Evolutionary conservation across 2,329 filamentous ascomycete genomes (phyloP), one percentile per base, ranked within the genome.

Genomic region (Trichophyton simii): DNA sequence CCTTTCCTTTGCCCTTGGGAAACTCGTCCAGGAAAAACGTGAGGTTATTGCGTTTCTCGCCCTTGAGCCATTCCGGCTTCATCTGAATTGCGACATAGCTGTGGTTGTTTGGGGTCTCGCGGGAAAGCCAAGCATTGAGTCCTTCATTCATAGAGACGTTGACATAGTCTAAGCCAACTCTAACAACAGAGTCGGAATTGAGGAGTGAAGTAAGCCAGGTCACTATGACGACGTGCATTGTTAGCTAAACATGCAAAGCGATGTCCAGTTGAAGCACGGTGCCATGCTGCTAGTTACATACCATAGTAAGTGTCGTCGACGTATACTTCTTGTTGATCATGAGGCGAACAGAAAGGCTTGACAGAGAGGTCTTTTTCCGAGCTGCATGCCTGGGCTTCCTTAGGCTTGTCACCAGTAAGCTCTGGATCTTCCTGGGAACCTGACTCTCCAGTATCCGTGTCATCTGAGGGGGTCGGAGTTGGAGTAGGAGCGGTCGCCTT

Each of bases 1-100:
- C 20, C 28, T 63, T 65, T 1, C 60, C 60, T 1, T 66, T 62
- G 20, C 69, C 66, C 25, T 68, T 63, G 36, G 70, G 67, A 42
- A 69, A 68, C 57, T 71, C 68, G 36, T 75, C 66, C 28, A 76
- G 71, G 58, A 71, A 71, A 31, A 74, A 64, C 6, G 74, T 73
- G 50, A 78, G 66, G 52, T 73, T 73, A 64, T 75, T 76, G 42
- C 66, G 66, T 6, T 66, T 38, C 57, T 72, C 69, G 62, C 68
- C 73, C 60, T 75, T 73, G 44, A 76, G 68, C 75, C 74, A 77
- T n/a, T 68, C 68, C 59, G 73, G 69, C 28, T 71, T 66, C 69
- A 75, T 76, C 13, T 68, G 67, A 8, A 78, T 64, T 1, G 70
- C 65, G n/a, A 72, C 67, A 62, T 72, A 74, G 55, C 76, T 75